Evolutionary conservation across 371 early-diverging fungal species (phyloP), one percentile per base, ranked within the genome.

Genomic region (Apophysomyces sp.): DNA sequence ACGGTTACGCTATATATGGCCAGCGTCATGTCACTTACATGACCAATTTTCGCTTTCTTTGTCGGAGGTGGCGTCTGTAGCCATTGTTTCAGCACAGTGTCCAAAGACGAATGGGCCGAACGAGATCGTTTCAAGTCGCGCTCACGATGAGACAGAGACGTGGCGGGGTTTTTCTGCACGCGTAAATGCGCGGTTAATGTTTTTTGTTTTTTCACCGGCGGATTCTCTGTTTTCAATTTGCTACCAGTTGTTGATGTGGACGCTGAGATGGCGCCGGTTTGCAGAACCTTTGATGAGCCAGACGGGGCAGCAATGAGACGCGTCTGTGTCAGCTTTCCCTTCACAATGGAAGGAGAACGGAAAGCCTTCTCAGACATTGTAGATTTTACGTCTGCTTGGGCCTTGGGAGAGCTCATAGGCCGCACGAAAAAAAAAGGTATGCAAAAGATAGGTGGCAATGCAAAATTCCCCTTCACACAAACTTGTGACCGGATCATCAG

Each of bases 21-120:
- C n/a, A n/a, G n/a, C n/a, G 12, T 30, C 49, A 44, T 21, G 49
- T 21, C 16, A 44, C 49, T 44, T 44, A 44, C 44, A 15, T 26
- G n/a, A 28, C 41, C 15, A 18, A 55, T 36, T 61, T 55, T 53
- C 52, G 30, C 30, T 36, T 18, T 26, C 13, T 31, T 36, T 32
- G 36, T 21, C 30, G 62, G 53, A 16, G 77, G 65, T 5, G 77
- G 65, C 5, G 62, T 32, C 7, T 64, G 62, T 31, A 75, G 51
- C 77, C 82, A 78, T 3, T 68, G 55, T 49, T 72, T 62, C 29
- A 65, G 68, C 18, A 67, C 60, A 21, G 60, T 60, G 52, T 80
- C 74, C 13, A 73, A 57, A 4, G 31, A 37, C 21, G 75, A 68
- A 3, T 58, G 60, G 2, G 69, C 71, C 7, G 75, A 75, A 39